These are phyloP conservation scores for Lagerstroemia speciosa DNA, from an alignment of 345 rosid species.

Conservation along the genomic window DNA sequence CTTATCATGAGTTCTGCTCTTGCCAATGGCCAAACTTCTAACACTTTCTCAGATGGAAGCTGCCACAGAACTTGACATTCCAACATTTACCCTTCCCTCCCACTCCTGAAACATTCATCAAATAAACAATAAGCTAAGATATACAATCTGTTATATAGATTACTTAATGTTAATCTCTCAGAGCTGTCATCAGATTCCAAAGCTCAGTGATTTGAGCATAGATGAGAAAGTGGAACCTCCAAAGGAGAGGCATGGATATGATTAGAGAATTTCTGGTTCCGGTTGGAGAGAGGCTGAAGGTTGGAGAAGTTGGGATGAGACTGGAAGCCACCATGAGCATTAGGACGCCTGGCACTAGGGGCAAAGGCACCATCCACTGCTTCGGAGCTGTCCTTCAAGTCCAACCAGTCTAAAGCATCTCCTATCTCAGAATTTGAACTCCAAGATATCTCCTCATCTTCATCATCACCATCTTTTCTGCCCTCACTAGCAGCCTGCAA, in stretches of 20 bases:
- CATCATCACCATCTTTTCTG: constrained; percentile 12
- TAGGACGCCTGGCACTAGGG: constrained; percentile 57
- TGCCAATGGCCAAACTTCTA: constrained; percentile 66
- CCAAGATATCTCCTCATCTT: constrained; percentile 28
- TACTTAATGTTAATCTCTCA: background rate
- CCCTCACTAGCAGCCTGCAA: background rate
- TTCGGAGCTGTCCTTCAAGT: constrained; percentile 51
- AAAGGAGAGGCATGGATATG: constrained; percentile 79
- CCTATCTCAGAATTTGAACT: constrained; percentile 70
- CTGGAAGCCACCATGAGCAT: constrained; percentile 78
- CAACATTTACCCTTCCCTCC: constrained; percentile 77
- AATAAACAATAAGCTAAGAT: background rate
- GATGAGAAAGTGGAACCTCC: constrained; percentile 35
- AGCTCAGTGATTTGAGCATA: background rate
- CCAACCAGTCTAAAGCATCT: constrained; percentile 68
- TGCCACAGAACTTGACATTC: constrained; percentile 88
- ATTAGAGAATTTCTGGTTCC: constrained; percentile 60
- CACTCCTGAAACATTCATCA: constrained; percentile 46
- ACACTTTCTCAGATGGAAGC: constrained; percentile 91
- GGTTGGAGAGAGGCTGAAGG: constrained; percentile 75
- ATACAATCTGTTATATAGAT: background rate
- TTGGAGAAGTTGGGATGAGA: constrained; percentile 46
- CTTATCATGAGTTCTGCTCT: constrained; percentile 64
- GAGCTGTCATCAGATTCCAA: background rate
- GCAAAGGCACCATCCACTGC: constrained; percentile 36